Evolutionary conservation across 108 stramenopile genomes (phyloP).

Genomic region (Hondaea fermentalgiana): DNA sequence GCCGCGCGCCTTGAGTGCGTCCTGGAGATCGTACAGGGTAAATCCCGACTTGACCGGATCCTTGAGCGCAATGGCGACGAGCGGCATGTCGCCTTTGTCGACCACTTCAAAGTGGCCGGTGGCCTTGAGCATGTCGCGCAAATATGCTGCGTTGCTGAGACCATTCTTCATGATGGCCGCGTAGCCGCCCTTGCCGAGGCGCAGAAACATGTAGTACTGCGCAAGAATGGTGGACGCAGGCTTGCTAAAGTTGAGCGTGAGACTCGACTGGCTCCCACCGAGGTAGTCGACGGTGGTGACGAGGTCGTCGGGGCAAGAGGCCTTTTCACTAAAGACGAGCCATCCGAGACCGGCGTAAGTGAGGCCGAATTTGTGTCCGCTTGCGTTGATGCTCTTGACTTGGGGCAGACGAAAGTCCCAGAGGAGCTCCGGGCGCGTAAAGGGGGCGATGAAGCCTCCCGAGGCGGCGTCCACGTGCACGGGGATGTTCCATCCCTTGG

Average conservation of each 20-base stretch:
- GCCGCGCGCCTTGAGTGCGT: not conserved
- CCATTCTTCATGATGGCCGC: slow-evolving; percentile 18
- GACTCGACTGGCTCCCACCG: slow-evolving; percentile 39
- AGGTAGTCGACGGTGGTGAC: slow-evolving; percentile 43
- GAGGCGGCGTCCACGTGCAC: slow-evolving; percentile 42
- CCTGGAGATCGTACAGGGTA: slow-evolving; percentile 16
- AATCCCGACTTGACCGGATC: not conserved
- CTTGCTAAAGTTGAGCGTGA: slow-evolving; percentile 50
- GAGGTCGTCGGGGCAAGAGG: slow-evolving; percentile 45
- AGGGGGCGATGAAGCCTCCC: slow-evolving; percentile 55
- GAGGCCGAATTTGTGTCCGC: slow-evolving; percentile 59
- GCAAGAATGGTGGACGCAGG: slow-evolving; percentile 28
- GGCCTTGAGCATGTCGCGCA: slow-evolving; percentile 17
- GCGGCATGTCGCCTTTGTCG: slow-evolving; percentile 22
- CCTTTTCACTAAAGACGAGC: slow-evolving; percentile 47
- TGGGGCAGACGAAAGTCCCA: slow-evolving; percentile 52
- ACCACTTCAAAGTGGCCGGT: slow-evolving; percentile 18
- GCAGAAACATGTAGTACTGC: slow-evolving; percentile 22
- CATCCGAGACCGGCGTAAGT: slow-evolving; percentile 51
- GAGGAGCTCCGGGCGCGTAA: slow-evolving; percentile 30
- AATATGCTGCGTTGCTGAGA: slow-evolving; percentile 19
- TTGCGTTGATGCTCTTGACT: slow-evolving; percentile 44
- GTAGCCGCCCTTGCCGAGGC: slow-evolving; percentile 24
- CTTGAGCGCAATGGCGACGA: slow-evolving; percentile 19
- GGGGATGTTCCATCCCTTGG: slow-evolving; percentile 47